Base-by-base conservation (phyloP, 2,329 filamentous ascomycete genomes). In the Pseudogymnoascus sp. region DNA sequence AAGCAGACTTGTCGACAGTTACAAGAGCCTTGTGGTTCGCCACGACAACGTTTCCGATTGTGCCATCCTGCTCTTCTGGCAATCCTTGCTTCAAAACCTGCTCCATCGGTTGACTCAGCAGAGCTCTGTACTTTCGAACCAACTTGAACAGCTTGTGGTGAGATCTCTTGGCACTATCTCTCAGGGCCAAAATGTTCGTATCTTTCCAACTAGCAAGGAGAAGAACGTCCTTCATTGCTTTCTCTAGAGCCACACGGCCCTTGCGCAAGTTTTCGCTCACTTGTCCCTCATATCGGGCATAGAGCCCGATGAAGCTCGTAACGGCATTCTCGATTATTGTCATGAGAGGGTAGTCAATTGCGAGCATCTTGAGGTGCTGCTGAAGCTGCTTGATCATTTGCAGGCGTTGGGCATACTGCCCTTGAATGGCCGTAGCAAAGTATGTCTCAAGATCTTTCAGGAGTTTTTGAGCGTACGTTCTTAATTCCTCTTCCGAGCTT, bases 181-280 rank as follows among this genome's bases (percentile, higher is more conserved):
- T 85, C 14, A 99, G 79, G 0, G 91, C 90, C 59, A 89, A 88
- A 66, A 99, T 96, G 71, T 98, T 99, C 22, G 91, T 96, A 69
- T 99, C 95, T 74, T 96, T 97, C 96, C 96, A 99, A 75, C 92
- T 97, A 6, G 93, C 92, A 69, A 99, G 79, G 61, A 96, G 85
- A 14, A 99, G 83, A n/a, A 97, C 87, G 69, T 98, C 90, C 73
- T 89, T 93, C 82, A 98, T 91, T 63, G 91, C 87, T 75, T 92
- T 96, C 74, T 98, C 93, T n/a, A 98, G 81, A 0, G 83, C 81
- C 6, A 81, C 78, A 62, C 91, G 85, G n/a, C 88, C 89, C 50
- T 84, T 84, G 19, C 78, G 77, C 37, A 97, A 82, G 1, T 81
- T 77, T 65, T 91, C 87, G 11, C 81, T 77, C 6, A 93, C 84